Base-by-base conservation (phyloP, 2,329 filamentous ascomycete species). In the Fusarium redolens region DNA sequence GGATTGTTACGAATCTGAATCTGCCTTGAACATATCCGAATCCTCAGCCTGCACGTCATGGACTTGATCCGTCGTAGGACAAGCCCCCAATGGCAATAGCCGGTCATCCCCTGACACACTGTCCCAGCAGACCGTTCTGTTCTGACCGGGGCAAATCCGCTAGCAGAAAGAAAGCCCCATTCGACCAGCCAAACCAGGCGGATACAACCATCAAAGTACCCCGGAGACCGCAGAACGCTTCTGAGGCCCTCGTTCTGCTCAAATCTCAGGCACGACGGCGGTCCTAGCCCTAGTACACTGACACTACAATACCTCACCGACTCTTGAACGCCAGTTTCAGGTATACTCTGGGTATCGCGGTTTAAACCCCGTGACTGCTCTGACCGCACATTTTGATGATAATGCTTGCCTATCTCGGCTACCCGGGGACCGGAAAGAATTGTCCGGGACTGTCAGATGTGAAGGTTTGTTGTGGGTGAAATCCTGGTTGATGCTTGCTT, bases 331-430 rank as follows among this genome's bases (percentile, higher is more conserved):
- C 51, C 57, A 65, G 43, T 51, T 43, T 30, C 60, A 74, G 22
- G 71, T 66, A 72, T 59, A 44, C 55, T 55, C 44, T 63, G 31
- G 38, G 74, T 76, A 77, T 61, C 35, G 59, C 45, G 68, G 38
- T 55, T 48, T 44, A 63, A 64, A 50, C 67, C 68, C 61, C 67
- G 63, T 73, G 71, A 68, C 58, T 64, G 25, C 60, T 66, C 69
- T 77, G 75, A 77, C 75, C 69, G 75, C 75, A 77, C 69, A 65
- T 73, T 75, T 54, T 50, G 25, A 44, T 30, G 15, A 48, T 66
- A 60, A 51, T 30, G 51, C 43, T 65, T 66, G 38, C 65, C 47
- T 56, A 60, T 52, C 45, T 44, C 22, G 55, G 60, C 33, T 61
- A 48, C 59, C 56, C 71, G 71, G 64, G 74, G 44, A 56, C 40